A percentile compares a stretch with the other conserved stretches of the same genome.
Evolutionary conservation across 2,329 filamentous ascomycete species (phyloP).

Genomic region (Plenodomus biglobosus): DNA sequence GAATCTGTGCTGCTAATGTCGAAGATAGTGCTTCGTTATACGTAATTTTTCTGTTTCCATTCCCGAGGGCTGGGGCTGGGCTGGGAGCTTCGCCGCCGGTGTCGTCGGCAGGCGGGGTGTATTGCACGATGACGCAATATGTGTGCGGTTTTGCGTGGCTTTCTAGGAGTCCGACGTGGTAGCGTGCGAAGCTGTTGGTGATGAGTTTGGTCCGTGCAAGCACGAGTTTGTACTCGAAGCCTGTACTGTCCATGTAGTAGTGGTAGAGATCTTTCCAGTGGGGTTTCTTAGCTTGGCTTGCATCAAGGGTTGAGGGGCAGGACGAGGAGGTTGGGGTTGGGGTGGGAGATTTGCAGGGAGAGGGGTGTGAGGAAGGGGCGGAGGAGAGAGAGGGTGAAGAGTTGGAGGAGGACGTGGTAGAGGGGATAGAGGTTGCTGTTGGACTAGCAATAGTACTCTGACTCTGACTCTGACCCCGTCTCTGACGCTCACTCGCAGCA

Average conservation of each 20-base stretch:
- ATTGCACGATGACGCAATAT: constrained; percentile 35
- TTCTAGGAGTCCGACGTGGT: constrained; percentile 38
- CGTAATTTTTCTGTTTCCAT: too few relatives aligned
- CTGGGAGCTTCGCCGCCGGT: background rate
- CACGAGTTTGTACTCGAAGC: constrained; percentile 65
- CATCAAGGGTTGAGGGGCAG: too few relatives aligned
- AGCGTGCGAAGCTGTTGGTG: constrained; percentile 59
- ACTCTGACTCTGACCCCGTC: too few relatives aligned
- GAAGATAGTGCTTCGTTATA: too few relatives aligned
- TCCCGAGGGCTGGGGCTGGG: too few relatives aligned
- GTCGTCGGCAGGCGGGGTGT: constrained; percentile 16
- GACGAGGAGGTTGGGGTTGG: background rate
- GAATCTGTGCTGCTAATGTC: background rate
- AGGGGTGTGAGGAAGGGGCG: background rate
- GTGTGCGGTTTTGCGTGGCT: constrained; percentile 34
- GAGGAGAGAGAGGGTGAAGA: background rate
- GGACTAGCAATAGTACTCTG: too few relatives aligned
- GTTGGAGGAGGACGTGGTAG: background rate
- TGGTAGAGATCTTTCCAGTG: constrained; percentile 56
- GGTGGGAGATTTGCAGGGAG: background rate
- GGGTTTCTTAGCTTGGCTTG: constrained; percentile 16
- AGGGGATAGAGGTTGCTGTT: background rate
- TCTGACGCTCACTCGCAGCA: background rate
- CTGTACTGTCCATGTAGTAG: constrained; percentile 63
- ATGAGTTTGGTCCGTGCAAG: constrained; percentile 57